Evolutionary conservation across 805 yeast species (phyloP).

Genomic region (Spathaspora arborariae): DNA sequence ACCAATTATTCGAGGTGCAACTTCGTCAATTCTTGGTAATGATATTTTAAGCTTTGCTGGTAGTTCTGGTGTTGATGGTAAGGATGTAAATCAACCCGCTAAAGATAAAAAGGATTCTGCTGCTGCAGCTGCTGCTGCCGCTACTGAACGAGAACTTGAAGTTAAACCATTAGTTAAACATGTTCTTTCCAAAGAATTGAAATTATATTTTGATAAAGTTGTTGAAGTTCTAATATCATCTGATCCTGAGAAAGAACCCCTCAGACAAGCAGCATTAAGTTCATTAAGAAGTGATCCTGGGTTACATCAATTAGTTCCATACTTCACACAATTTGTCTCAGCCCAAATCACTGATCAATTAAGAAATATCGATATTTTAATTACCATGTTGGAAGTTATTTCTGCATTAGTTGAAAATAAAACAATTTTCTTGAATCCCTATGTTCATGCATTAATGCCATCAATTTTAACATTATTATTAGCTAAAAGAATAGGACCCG

Average conservation of each 20-base stretch:
- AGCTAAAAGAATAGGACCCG: constrained; percentile 80
- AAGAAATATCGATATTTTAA: constrained; percentile 62
- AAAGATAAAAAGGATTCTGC: constrained; percentile 11
- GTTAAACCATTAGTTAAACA: constrained; percentile 93
- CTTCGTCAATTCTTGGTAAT: constrained; percentile 42
- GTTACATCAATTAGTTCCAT: constrained; percentile 92
- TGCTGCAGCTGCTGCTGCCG: constrained; percentile 11
- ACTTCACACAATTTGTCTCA: constrained; percentile 91
- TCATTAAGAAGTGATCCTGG: constrained; percentile 92
- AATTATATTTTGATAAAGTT: constrained; percentile 87
- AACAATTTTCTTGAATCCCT: constrained; percentile 88
- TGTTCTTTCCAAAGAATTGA: constrained; percentile 89
- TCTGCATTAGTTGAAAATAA: constrained; percentile 80
- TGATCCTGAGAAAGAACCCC: constrained; percentile 50
- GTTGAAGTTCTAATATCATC: constrained; percentile 69
- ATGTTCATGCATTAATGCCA: constrained; percentile 96
- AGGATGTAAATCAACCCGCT: constrained; percentile 7
- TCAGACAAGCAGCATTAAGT: constrained; percentile 76
- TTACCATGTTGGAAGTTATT: constrained; percentile 85
- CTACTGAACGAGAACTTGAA: constrained; percentile 46
- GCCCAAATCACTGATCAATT: constrained; percentile 91
- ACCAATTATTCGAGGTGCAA: constrained; percentile 80
- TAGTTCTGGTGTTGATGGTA: constrained; percentile 10
- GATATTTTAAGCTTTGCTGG: constrained; percentile 32
- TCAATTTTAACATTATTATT: constrained; percentile 83